Conservation (phyloP, 768 basidiomycete genomes). For the Gymnopilus junonius region DNA sequence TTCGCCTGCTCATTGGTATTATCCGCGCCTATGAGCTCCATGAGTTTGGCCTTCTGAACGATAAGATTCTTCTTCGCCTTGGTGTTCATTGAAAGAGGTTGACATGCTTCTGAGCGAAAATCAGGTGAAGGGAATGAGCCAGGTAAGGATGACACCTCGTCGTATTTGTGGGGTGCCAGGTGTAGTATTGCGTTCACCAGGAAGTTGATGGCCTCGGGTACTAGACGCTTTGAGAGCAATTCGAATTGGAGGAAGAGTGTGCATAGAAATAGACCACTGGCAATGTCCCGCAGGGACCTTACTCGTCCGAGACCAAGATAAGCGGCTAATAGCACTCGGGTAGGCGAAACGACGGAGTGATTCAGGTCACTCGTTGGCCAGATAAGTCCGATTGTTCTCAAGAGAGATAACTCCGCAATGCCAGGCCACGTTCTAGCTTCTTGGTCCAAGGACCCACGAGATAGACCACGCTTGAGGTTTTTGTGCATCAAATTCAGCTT, state of each 20-base stretch:
- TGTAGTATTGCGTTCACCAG: conserved; percentile 70
- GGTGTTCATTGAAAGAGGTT: conserved; percentile 40
- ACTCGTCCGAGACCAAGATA: conserved; percentile 88
- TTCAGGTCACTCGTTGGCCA: conserved; percentile 97
- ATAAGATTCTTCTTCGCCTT: conserved; percentile 45
- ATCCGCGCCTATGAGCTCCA: conserved; percentile 40
- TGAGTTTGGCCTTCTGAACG: conserved; percentile 51
- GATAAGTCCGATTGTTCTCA: conserved; percentile 77
- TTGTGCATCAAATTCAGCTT: conserved; percentile 93
- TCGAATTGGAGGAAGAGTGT: conserved; percentile 89
- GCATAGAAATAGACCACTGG: conserved; percentile 88
- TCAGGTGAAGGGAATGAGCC: conserved; percentile 77
- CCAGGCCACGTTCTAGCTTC: conserved; percentile 90
- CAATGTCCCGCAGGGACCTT: conserved; percentile 72
- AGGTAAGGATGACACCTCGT: conserved; percentile 53
- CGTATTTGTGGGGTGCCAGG: conserved; percentile 68
- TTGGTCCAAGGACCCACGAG: conserved; percentile 60
- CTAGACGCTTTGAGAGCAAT: conserved; percentile 77
- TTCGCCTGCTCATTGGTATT: conserved; percentile 66
- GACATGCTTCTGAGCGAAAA: conserved; percentile 55
- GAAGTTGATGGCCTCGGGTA: conserved; percentile 92
- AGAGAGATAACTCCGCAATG: conserved; percentile 75
- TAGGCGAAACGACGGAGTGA: conserved; percentile 86
- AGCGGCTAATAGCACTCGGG: conserved; percentile 87
- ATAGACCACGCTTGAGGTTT: conserved; percentile 85